These are phyloP conservation scores for Simmondsia chinensis DNA, from an alignment of 148 eudicot genomes.

Conservation along the genomic window DNA sequence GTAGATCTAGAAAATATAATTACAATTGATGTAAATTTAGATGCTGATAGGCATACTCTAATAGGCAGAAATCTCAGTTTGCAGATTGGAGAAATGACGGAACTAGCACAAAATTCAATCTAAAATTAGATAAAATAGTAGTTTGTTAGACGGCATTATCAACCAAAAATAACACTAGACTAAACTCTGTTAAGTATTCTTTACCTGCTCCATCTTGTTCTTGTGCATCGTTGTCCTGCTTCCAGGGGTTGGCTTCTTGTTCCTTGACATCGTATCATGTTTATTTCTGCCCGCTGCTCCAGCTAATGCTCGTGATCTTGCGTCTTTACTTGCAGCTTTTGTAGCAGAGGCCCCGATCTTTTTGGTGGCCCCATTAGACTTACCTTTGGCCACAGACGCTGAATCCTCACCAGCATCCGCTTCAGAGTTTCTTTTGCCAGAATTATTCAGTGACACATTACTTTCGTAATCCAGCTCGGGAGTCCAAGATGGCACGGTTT, in stretches of 20 bases:
- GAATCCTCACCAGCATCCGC: conserved; percentile 19
- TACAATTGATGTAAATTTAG: too few species aligned
- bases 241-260: conserved; percentile 28
- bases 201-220: conserved; percentile 57
- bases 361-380: too few species aligned
- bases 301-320: conserved; percentile 29
- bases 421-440: conserved; percentile 16
- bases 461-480: conserved; percentile 54
- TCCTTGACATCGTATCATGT: conserved; percentile 37
- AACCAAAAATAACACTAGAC: too few species aligned
- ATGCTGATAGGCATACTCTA: too few species aligned
- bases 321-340: conserved; percentile 31
- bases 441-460: conserved; percentile 13
- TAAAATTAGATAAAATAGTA: too few species aligned
- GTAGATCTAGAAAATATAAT: too few species aligned
- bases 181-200: background rate
- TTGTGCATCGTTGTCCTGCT: conserved; percentile 35
- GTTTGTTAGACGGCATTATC: too few species aligned
- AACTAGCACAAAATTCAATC: too few species aligned
- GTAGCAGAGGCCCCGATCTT: conserved; percentile 19
- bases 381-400: too few species aligned
- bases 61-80: too few species aligned
- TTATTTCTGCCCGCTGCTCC: conserved; percentile 39
- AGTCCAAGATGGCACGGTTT: conserved; percentile 37
- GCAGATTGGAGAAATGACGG: background rate